Percentiles rank a stretch among this genome's conserved stretches.
These are phyloP conservation scores for Trichoderma sp. DNA, from an alignment of 2,329 filamentous ascomycete species.

Conservation along the genomic window DNA sequence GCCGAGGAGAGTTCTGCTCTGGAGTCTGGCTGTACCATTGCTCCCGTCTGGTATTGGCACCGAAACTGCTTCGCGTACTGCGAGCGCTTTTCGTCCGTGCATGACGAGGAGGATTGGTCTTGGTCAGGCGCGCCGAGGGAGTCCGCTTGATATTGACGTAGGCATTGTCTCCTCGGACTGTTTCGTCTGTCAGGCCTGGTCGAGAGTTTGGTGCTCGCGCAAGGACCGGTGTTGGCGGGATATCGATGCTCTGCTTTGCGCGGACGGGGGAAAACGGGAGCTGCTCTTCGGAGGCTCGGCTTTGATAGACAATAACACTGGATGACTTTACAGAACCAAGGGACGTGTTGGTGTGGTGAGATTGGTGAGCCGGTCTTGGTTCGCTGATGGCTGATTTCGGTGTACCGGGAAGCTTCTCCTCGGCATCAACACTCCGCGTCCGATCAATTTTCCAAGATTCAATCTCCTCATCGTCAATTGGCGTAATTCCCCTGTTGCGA, in stretches of 20 bases:
- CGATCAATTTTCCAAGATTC: constrained; percentile 61
- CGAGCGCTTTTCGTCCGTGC: constrained; percentile 42
- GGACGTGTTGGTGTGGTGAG: constrained; percentile 39
- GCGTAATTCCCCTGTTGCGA: constrained; percentile 60
- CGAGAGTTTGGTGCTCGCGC: constrained; percentile 66
- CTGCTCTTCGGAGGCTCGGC: constrained; percentile 39
- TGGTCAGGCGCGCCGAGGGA: constrained; percentile 55
- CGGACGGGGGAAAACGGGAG: constrained; percentile 40
- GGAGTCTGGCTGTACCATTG: constrained; percentile 45
- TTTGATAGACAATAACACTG: constrained; percentile 60
- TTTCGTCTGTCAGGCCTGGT: constrained; percentile 64
- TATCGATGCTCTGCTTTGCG: constrained; percentile 50
- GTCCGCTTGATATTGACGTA: constrained; percentile 60
- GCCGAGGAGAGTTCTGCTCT: constrained; percentile 40
- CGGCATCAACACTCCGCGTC: constrained; percentile 28
- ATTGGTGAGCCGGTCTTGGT: constrained; percentile 32
- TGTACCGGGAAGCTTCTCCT: constrained; percentile 37
- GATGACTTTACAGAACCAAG: constrained; percentile 50
- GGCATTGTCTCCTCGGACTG: constrained; percentile 62
- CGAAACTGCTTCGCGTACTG: constrained; percentile 52
- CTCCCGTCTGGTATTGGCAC: constrained; percentile 48
- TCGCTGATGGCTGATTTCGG: constrained; percentile 7
- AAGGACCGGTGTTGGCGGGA: constrained; percentile 55
- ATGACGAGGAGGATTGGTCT: constrained; percentile 45
- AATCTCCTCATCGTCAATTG: constrained; percentile 68